Evolutionary conservation across 1,284 basidiomycete species (phyloP).

Genomic region (Exobasidium rhododendri): DNA sequence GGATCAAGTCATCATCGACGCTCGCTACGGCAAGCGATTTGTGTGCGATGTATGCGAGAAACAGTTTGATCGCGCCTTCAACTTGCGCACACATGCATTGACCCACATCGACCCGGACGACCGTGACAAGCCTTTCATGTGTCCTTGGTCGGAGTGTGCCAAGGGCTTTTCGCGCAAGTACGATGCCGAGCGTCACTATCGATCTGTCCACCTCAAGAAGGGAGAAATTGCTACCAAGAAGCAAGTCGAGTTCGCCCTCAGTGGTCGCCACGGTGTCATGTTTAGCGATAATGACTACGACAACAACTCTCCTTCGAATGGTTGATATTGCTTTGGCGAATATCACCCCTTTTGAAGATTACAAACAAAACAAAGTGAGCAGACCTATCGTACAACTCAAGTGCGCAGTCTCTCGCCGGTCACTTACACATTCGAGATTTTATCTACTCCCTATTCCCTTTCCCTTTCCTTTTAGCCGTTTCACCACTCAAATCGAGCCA

Average conservation of each 20-base stretch:
- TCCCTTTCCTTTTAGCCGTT: neutral
- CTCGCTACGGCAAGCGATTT: constrained; percentile 32
- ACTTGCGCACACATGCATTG: constrained; percentile 40
- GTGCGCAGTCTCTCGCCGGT: neutral
- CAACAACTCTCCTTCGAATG: neutral
- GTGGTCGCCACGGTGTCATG: neutral
- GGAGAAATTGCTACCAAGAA: constrained; percentile 7
- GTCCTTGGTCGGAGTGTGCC: constrained; percentile 29
- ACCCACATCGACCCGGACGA: constrained; percentile 34
- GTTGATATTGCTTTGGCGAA: neutral
- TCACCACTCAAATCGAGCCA: neutral
- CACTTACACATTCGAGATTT: neutral
- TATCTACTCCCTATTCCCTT: neutral
- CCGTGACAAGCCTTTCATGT: constrained; percentile 36
- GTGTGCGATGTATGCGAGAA: constrained; percentile 38
- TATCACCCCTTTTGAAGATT: neutral
- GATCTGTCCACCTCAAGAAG: constrained; percentile 31
- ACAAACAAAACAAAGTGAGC: neutral
- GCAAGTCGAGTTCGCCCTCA: neutral
- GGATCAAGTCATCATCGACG: neutral
- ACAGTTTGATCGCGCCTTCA: constrained; percentile 43
- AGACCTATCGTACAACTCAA: too few relatives aligned
- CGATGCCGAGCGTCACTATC: constrained; percentile 40
- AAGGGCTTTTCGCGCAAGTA: constrained; percentile 47
- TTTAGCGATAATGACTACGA: neutral